These are phyloP conservation scores for Russula lepida DNA, from an alignment of 768 basidiomycete species.

Conservation along the genomic window DNA sequence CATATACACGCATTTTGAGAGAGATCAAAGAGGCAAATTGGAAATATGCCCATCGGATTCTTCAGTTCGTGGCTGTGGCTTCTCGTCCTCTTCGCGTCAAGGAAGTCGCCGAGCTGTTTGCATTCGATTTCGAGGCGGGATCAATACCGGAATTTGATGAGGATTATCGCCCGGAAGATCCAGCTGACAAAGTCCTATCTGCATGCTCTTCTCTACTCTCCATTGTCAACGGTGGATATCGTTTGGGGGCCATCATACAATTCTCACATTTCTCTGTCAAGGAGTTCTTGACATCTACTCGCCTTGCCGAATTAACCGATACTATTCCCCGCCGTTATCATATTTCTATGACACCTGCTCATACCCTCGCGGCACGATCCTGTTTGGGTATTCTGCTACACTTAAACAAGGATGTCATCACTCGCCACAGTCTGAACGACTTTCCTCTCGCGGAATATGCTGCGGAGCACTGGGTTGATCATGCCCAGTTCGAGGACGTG, in stretches of 20 bases:
- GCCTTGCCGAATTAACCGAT: background rate
- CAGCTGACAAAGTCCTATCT: background rate
- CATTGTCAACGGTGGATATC: background rate
- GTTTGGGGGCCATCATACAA: background rate
- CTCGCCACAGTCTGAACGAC: no score
- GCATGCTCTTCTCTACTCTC: background rate
- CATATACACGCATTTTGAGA: background rate
- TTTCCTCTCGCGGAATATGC: no score
- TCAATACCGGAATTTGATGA: background rate
- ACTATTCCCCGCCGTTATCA: background rate
- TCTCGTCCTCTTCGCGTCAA: background rate
- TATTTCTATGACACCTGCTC: background rate
- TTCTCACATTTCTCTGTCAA: background rate
- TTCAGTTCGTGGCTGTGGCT: background rate
- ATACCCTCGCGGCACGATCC: background rate
- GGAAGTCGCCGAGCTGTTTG: background rate
- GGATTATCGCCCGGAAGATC: background rate
- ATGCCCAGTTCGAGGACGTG: no score
- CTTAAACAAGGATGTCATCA: background rate
- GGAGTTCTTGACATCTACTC: background rate
- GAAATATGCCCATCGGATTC: background rate
- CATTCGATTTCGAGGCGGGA: background rate
- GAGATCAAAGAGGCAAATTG: background rate
- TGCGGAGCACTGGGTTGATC: no score
- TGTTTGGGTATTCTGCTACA: background rate